Conservation (phyloP, 139 green algal species). For the Micromonas pusilla region DNA sequence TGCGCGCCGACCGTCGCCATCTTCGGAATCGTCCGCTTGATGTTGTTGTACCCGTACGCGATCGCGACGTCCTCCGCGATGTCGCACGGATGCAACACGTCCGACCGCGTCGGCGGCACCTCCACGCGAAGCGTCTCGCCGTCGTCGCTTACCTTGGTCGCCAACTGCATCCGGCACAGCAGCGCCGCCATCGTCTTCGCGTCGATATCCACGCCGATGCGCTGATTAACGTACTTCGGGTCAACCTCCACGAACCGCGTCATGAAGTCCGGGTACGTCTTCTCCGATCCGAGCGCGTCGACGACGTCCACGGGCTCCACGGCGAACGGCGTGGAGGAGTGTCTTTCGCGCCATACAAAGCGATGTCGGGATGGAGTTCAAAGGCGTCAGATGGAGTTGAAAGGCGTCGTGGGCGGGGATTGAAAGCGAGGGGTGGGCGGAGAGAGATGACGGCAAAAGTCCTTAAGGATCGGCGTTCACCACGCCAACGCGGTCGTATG, state of each 20-base stretch:
- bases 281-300: conserved; percentile 38
- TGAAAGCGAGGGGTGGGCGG: no score
- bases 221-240: conserved; percentile 71
- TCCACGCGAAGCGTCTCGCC: conserved; percentile 31
- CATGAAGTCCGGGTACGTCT: conserved; percentile 72
- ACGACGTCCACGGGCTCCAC: conserved; percentile 93
- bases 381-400: no score
- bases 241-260: conserved; percentile 45
- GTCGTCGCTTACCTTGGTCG: conserved; percentile 31
- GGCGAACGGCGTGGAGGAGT: conserved; percentile 74
- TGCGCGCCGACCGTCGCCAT: conserved; percentile 64
- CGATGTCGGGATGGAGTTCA: no score
- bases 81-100: conserved; percentile 92
- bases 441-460: no score
- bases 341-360: no score
- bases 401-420: no score
- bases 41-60: conserved; percentile 96
- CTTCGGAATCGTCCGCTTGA: conserved; percentile 55
- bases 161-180: conserved; percentile 82
- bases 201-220: conserved; percentile 62
- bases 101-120: conserved; percentile 74
- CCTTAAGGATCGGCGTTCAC: no score
- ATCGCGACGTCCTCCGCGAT: conserved; percentile 98
- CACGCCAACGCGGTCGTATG: no score
- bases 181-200: conserved; percentile 51